Evolutionary conservation across 1,284 basidiomycete species (phyloP), one percentile per base, ranked within the genome.

Genomic region (Cutaneotrichosporon curvatum): DNA sequence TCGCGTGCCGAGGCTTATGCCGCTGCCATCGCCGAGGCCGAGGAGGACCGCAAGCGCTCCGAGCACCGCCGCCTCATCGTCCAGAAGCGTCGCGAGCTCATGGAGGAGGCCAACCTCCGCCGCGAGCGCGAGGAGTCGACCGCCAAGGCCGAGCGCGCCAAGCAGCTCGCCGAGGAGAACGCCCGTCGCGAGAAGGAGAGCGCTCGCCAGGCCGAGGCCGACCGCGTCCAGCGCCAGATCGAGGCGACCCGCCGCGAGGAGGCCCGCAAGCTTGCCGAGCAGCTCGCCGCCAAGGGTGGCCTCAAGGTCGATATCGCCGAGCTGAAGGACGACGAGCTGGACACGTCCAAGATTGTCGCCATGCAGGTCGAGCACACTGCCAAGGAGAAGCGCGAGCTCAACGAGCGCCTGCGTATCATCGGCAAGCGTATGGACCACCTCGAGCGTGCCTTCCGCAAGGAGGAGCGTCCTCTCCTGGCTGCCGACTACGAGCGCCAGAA

Each of bases 391-490:
- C 84, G 83, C 61, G 87, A 92, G 59, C 77, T 89, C 56, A 80
- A 79, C 55, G 87, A 92, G 62, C 81, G 84, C 21, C 78, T 96
- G 51, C 84, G 90, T 31, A 81, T 92, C 56, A 79, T 87, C 45
- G 73, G 83, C 48, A 96, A 97, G 74, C 85, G 90, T 25, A 82
- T 97, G 62, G 94, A 98, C 66, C 92, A 98, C 72, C 72, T 88
- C 65, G 94, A 98, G 75, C 88, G 95, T 55, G 92, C 94, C 0
- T 89, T 86, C 75, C 85, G 94, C 57, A 89, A 90, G 73, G 91
- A 92, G 54, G 95, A 97, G 70, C 81, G 84, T 11, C 86, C 90
- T 0, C 77, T 97, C 15, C 79, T 97, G 35, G 79, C 78, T 2
- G 76, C 86, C 57, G 94, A 97, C 72, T 98, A 97, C 68, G 85